A percentile compares a stretch with the other conserved stretches of the same genome.
These are phyloP conservation scores for Arabidopsis lyrata DNA, from an alignment of 441 rosid genomes.

Conservation along the genomic window DNA sequence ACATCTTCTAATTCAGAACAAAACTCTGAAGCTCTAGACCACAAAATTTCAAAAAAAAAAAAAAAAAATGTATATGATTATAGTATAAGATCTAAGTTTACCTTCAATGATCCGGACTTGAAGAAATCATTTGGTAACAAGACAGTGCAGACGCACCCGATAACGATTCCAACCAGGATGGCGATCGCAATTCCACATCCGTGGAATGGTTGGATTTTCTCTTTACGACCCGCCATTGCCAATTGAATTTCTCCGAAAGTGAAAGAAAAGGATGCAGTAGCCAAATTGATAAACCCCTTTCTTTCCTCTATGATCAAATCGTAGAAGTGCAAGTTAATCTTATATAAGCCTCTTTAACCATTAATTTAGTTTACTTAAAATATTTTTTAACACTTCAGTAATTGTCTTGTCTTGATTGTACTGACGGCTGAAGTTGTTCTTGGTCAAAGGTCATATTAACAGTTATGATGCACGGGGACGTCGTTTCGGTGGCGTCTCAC, in stretches of 20 bases:
- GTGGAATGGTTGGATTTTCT: constrained; percentile 60
- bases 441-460: background rate
- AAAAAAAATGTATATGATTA: background rate
- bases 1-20: background rate
- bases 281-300: constrained; percentile 20
- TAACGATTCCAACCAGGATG: constrained; percentile 61
- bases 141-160: constrained; percentile 73
- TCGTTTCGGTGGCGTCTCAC: too few species aligned
- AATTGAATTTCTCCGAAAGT: background rate
- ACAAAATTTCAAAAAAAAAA: background rate
- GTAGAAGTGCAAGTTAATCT: background rate
- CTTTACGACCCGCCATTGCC: constrained; percentile 80
- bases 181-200: constrained; percentile 78
- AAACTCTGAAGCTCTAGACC: constrained; percentile 2
- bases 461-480: too few species aligned
- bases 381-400: background rate
- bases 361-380: background rate
- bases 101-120: constrained; percentile 58
- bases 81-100: constrained; percentile 31
- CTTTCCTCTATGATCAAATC: background rate
- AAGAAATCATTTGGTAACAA: constrained; percentile 75
- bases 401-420: background rate
- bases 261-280: constrained; percentile 17
- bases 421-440: background rate
- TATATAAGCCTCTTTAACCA: background rate